Evolutionary conservation across 2,329 filamentous ascomycete genomes (phyloP), one percentile per base, ranked within the genome.

Genomic region (Microdochium nivale): DNA sequence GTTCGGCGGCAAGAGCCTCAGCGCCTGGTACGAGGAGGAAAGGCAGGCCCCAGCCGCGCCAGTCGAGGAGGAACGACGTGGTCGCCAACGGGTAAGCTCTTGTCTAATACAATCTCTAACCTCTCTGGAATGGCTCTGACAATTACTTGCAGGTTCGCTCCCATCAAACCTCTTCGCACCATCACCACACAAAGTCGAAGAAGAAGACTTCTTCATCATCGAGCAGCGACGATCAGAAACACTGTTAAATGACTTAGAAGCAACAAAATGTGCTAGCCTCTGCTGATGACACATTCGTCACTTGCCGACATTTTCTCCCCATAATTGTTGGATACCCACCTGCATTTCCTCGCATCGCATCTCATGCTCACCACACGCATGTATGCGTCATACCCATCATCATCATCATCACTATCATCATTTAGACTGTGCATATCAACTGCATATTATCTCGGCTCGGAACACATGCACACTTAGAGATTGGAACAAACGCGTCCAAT

Each of bases 1-100:
- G 63, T 83, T 82, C 58, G 78, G 78, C 52, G 79, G 79, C 59
- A 83, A 82, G 72, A 71, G 77, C 37, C 64, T 83, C 43, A 78
- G 78, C 62, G 67, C 73, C 16, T 81, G 78, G 78, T 80, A 83
- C 62, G 79, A 83, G 65, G 79, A 83, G 67, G 77, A 80, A 55
- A 70, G 76, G 43, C 66, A 71, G 49, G 67, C 71, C 19, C 62
- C 72, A 49, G 74, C 69, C 65, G 65, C 66, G 48, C 66, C 70
- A 25, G 72, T 70, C 44, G 69, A 72, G 58, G 65, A 71, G 58
- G 62, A 67, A 58, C 66, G 65, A 30, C 63, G 69, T 32, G 71
- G 71, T 3, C 68, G 72, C 1, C 66, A 69, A 56, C 61, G 71
- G 51, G 67, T 68, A 56, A 55, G 64, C 55, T 21, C 27, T n/a